Percentiles rank a stretch among this genome's conserved stretches.
Conservation (phyloP, 2,329 filamentous ascomycete genomes). For the Colletotrichum sojae region DNA sequence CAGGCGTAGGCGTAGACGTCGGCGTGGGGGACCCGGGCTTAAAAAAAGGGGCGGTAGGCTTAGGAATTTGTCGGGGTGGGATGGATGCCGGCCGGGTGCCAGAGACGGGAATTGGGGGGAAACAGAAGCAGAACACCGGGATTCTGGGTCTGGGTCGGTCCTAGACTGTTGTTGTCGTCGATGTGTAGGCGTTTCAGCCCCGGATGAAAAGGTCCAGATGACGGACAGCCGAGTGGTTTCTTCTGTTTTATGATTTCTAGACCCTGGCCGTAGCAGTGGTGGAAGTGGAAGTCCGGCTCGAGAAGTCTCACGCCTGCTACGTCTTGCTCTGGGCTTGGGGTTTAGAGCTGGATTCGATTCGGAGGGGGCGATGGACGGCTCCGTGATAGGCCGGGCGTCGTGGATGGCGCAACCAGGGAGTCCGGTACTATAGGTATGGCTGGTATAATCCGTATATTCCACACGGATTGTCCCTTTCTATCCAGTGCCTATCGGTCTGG, state of each 20-base stretch:
- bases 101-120: neutral
- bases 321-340: neutral
- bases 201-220: neutral
- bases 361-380: conserved; percentile 14
- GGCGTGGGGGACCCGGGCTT: conserved; percentile 33
- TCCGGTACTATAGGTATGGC: conserved; percentile 34
- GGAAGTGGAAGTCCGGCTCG: conserved; percentile 25
- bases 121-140: conserved; percentile 3
- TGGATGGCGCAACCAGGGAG: conserved; percentile 28
- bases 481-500: conserved; percentile 14
- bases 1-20: conserved; percentile 5
- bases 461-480: conserved; percentile 26
- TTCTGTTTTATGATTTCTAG: conserved; percentile 5
- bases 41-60: conserved; percentile 18
- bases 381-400: conserved; percentile 30
- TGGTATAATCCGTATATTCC: conserved; percentile 20
- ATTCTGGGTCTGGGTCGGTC: neutral
- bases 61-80: conserved; percentile 35
- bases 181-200: conserved; percentile 11
- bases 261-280: neutral
- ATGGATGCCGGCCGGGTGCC: conserved; percentile 21
- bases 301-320: conserved; percentile 1
- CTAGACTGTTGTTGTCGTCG: neutral
- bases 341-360: conserved; percentile 8
- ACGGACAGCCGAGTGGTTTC: conserved; percentile 11